Conservation (phyloP, 352 stramenopile species). For the Pythium insidiosum region DNA sequence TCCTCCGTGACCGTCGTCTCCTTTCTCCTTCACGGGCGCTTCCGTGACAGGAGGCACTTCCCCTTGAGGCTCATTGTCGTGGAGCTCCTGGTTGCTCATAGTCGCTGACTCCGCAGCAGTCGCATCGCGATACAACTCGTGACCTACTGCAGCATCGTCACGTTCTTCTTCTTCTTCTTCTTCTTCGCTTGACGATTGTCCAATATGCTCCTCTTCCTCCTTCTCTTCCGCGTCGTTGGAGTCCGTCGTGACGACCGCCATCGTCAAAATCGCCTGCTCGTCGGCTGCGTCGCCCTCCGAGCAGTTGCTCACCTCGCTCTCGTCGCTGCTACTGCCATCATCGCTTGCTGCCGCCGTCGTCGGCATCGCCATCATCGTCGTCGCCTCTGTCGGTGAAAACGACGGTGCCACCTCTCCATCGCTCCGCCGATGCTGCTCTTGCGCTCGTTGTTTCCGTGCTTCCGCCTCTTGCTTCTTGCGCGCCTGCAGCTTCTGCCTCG, state of each 20-base stretch:
- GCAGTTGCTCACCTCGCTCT: constrained; percentile 64
- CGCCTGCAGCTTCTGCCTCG: constrained; percentile 40
- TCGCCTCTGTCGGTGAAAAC: background rate
- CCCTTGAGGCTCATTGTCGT: too few species aligned
- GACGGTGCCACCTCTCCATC: background rate
- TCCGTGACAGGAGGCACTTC: too few species aligned
- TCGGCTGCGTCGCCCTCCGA: constrained; percentile 49
- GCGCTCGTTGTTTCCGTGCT: background rate
- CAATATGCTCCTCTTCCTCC: background rate
- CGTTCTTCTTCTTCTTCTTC: background rate
- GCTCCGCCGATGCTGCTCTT: background rate
- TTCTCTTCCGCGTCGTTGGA: constrained; percentile 2
- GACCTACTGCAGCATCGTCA: too few species aligned
- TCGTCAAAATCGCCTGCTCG: constrained; percentile 41
- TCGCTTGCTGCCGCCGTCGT: constrained; percentile 17
- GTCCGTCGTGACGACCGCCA: constrained; percentile 18
- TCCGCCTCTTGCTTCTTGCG: constrained; percentile 29
- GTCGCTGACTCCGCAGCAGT: too few species aligned
- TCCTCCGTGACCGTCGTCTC: too few species aligned
- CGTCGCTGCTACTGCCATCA: constrained; percentile 40
- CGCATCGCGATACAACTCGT: too few species aligned
- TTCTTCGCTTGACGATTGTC: too few species aligned
- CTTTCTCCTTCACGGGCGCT: too few species aligned
- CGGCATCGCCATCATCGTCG: constrained; percentile 19
- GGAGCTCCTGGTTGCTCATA: too few species aligned